A percentile compares a stretch with the other conserved stretches of the same genome.
Evolutionary conservation across 495 filamentous ascomycete genomes (phyloP).

Genomic region (Xanthoparmelia taractica): DNA sequence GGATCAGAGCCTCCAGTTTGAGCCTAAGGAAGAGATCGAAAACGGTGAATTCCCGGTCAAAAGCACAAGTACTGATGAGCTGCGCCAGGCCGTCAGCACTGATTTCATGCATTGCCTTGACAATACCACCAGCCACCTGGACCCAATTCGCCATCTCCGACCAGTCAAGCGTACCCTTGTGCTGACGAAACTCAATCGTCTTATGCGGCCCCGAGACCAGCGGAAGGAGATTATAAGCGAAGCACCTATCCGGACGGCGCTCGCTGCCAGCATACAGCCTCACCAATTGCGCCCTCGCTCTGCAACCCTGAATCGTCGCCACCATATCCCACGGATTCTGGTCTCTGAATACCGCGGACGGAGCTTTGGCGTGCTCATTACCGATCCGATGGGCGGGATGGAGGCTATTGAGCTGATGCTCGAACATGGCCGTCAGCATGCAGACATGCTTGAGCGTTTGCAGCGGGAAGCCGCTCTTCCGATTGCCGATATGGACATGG

Average conservation of each 20-base stretch:
- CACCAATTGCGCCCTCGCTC: background rate
- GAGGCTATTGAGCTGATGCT: constrained; percentile 12
- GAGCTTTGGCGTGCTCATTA: background rate
- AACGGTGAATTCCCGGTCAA: background rate
- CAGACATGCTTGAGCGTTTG: constrained; percentile 14
- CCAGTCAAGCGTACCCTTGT: constrained; percentile 9
- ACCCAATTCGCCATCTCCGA: constrained; percentile 6
- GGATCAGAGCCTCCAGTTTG: background rate
- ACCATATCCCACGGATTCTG: background rate
- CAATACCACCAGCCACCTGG: constrained; percentile 8
- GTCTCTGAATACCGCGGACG: background rate
- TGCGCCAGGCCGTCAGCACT: background rate
- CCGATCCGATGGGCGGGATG: constrained; percentile 10
- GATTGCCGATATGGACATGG: constrained; percentile 18
- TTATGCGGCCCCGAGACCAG: background rate
- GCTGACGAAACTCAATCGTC: constrained; percentile 22
- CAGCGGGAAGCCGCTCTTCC: constrained; percentile 9
- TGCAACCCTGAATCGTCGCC: background rate
- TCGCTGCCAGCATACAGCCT: background rate
- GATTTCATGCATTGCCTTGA: background rate
- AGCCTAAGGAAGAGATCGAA: background rate
- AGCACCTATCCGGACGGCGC: background rate
- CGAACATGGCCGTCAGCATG: constrained; percentile 10
- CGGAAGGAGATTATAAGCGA: constrained; percentile 11
- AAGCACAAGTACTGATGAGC: background rate